Evolutionary conservation across 164 flowering plant genomes (phyloP), one percentile per base, ranked within the genome.

Genomic region (Cinnamomum chago): DNA sequence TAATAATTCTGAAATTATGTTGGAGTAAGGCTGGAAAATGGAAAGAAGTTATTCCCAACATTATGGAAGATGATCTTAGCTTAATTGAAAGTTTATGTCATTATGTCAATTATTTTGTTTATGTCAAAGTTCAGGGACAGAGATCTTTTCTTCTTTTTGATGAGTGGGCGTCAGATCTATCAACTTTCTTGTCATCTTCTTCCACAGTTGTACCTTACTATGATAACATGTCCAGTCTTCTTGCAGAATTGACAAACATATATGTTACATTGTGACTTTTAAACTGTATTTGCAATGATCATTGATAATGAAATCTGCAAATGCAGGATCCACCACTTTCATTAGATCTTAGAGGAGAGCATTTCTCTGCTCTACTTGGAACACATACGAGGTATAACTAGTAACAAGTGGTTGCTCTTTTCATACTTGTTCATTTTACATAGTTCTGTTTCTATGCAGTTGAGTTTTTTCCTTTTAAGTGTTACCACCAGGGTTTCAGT

Each of bases 261-360:
- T 25, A 67, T 30, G 20, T 15, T 20, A 15, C 60, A 5, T 9
- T 27, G 28, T 40, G 18, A 27, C 20, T 30, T 30, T 30, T 28
- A 67, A 28, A 28, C 18, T 67, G 15, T 28, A 28, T 67, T 25
- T 67, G n/a, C 11, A 17, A 30, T 33, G 69, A 67, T 28, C 22
- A 3, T 35, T 70, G 60, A 27, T 25, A 62, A 30, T 78, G 55
- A 15, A 58, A 50, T 65, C 62, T 77, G 33, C 72, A 55, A 11
- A 35, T 83, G 78, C 84, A 96, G 99, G 93, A 96, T 70, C 89
- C 95, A 27, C 89, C 95, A 50, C 88, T 96, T 78, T 90, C 98
- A 55, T 77, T 90, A 62, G 96, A 92, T 86, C 84, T 91, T 17
- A 91, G 84, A 78, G 99, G 99, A 72, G 86, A 89, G 66, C 83